Evolutionary conservation across 169 alveolate genomes (phyloP), one percentile per base, ranked within the genome.

Genomic region (Fabrea salina): DNA sequence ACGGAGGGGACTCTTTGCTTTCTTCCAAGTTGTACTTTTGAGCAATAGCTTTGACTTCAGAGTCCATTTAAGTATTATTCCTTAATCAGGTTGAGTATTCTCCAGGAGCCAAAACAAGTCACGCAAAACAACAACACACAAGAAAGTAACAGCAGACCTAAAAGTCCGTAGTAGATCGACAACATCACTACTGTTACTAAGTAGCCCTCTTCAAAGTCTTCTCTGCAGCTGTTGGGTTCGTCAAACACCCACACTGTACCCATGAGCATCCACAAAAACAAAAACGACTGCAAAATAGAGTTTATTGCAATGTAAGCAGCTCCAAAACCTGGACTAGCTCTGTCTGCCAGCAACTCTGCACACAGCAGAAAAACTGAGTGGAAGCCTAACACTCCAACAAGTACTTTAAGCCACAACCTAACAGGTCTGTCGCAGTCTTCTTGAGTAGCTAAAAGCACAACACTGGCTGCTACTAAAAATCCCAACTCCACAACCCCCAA

Each of bases 371-470:
- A 64, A 64, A 64, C 30, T 4, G 51, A 33, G 37, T 64, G 75
- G 54, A 64, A 64, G 33, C 49, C 54, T 19, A 64, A 40, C 19
- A 64, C 75, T 6, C 43, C 50, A 64, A 35, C 16, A 16, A 33
- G 4, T 8, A 64, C 54, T 8, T 32, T 32, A 22, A 64, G 27
- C 75, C 75, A 64, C 4, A 33, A 19, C 6, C 75, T 33, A 35
- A 64, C 30, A 39, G 75, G 75, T 4, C 39, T 33, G 19, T 64
- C 75, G 5, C 75, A 64, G 54, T 64, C 75, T 19, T 64, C 54
- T 2, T 19, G 19, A 3, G 49, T 32, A 16, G 19, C n/a, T 19
- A 32, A 37, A 19, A 64, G 30, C 19, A 64, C 30, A 4, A 64
- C 75, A 22, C 16, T n/a, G n/a, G n/a, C n/a, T n/a, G n/a, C n/a